A percentile compares a stretch with the other conserved stretches of the same genome.
These are phyloP conservation scores for Diplodia scrobiculata DNA, from an alignment of 2,329 filamentous ascomycete genomes.

Conservation along the genomic window DNA sequence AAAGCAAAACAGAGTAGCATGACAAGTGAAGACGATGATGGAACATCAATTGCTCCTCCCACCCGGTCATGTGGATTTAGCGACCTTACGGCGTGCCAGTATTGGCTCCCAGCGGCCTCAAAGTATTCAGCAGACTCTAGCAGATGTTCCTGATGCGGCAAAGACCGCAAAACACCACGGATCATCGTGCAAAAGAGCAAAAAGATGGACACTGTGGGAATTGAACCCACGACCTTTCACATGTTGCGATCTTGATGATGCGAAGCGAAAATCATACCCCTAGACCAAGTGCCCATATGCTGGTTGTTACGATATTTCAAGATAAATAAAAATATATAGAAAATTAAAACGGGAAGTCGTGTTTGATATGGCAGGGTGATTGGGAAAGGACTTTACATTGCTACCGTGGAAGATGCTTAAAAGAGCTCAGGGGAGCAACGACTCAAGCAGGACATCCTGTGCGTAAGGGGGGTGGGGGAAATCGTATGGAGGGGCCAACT, in stretches of 20 bases:
- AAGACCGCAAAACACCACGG: neutral
- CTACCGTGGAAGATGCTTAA: too few species aligned
- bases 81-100: neutral
- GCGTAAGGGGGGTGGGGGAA: too few species aligned
- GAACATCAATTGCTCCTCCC: too few species aligned
- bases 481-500: too few species aligned
- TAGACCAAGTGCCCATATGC: conserved; percentile 40
- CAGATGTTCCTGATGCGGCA: neutral
- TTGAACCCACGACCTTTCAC: conserved; percentile 49
- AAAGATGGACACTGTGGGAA: conserved; percentile 43
- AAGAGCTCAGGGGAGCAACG: neutral
- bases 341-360: too few species aligned
- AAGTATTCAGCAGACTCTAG: neutral
- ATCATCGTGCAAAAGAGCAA: neutral
- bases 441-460: too few species aligned
- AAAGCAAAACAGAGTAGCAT: too few species aligned
- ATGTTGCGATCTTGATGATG: conserved; percentile 34
- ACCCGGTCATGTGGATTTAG: neutral
- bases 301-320: too few species aligned
- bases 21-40: too few species aligned
- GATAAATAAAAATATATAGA: too few species aligned
- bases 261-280: conserved; percentile 48
- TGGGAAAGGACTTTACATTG: too few species aligned
- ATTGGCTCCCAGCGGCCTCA: neutral
- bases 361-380: too few species aligned